These are phyloP conservation scores for Yarrowia galli DNA, from an alignment of 1,139 yeast genomes.

Conservation along the genomic window DNA sequence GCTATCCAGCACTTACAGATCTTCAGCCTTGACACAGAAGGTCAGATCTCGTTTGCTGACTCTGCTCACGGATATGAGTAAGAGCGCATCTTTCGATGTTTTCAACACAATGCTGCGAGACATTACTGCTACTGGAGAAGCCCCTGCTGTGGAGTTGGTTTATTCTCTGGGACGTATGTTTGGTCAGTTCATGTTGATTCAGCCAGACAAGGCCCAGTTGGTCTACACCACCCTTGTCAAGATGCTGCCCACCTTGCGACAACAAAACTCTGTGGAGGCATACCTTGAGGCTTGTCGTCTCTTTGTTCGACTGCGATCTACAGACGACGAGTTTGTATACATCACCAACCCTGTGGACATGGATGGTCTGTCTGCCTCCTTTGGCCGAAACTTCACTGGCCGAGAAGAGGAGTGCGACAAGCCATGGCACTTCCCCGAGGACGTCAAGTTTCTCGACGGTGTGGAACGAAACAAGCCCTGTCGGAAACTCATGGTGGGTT, in stretches of 20 bases:
- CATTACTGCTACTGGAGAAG: slow-evolving; percentile 23
- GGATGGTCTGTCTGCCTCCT: slow-evolving; percentile 69
- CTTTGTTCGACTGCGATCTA: slow-evolving; percentile 63
- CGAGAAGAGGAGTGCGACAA: slow-evolving; percentile 45
- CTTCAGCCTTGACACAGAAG: not conserved
- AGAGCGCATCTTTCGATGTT: slow-evolving; percentile 15
- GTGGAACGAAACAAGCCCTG: slow-evolving; percentile 47
- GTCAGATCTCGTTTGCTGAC: slow-evolving; percentile 19
- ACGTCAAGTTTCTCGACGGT: slow-evolving; percentile 57
- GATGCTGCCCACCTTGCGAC: slow-evolving; percentile 37
- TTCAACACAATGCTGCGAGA: slow-evolving; percentile 34
- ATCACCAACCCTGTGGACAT: slow-evolving; percentile 66
- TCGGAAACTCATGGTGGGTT: slow-evolving; percentile 41
- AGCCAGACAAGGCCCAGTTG: slow-evolving; percentile 50
- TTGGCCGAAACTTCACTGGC: slow-evolving; percentile 58
- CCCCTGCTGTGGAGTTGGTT: slow-evolving; percentile 42
- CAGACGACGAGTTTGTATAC: slow-evolving; percentile 58
- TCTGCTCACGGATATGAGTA: slow-evolving; percentile 30
- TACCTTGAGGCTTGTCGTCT: slow-evolving; percentile 62
- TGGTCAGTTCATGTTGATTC: slow-evolving; percentile 41
- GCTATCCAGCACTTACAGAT: slow-evolving; percentile 1
- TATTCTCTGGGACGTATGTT: slow-evolving; percentile 39
- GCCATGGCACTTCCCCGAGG: slow-evolving; percentile 71
- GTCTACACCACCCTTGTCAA: slow-evolving; percentile 44
- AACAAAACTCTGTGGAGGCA: slow-evolving; percentile 44